Evolutionary conservation across 2,329 filamentous ascomycete genomes (phyloP).

Genomic region (Xylariaceae sp.): DNA sequence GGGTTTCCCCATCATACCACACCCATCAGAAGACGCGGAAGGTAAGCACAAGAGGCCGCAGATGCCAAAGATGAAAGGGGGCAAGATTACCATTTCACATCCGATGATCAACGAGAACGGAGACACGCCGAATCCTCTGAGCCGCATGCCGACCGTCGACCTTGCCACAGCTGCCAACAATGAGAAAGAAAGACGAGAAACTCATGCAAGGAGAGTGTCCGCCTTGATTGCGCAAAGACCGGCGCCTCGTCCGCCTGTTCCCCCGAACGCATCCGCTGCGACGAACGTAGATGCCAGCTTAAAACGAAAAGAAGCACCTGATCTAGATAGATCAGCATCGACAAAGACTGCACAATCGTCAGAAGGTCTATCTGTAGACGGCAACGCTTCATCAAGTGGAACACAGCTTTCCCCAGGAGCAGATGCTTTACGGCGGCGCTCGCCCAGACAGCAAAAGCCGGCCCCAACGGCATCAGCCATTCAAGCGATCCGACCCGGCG

Average conservation of each 20-base stretch:
- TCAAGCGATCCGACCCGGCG: slow-evolving; percentile 22
- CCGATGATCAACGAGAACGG: slow-evolving; percentile 36
- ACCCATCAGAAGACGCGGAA: too few relatives aligned
- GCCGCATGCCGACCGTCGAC: slow-evolving; percentile 39
- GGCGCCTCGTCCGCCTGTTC: slow-evolving; percentile 31
- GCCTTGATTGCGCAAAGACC: slow-evolving; percentile 31
- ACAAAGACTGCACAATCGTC: slow-evolving; percentile 18
- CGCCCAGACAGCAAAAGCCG: slow-evolving; percentile 36
- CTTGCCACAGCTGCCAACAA: slow-evolving; percentile 43
- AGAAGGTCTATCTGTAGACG: slow-evolving; percentile 25
- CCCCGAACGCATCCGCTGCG: slow-evolving; percentile 27
- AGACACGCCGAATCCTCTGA: slow-evolving; percentile 20
- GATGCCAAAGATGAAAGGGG: slow-evolving; percentile 24
- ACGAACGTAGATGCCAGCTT: slow-evolving; percentile 31
- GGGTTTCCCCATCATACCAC: too few relatives aligned
- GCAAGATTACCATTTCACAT: slow-evolving; percentile 44
- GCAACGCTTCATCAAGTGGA: slow-evolving; percentile 39
- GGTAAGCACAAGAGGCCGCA: too few relatives aligned
- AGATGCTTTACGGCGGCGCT: slow-evolving; percentile 48
- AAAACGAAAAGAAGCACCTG: slow-evolving; percentile 34
- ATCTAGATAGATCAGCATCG: slow-evolving; percentile 20
- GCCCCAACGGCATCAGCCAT: slow-evolving; percentile 16
- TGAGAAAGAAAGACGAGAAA: slow-evolving; percentile 40
- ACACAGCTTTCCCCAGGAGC: slow-evolving; percentile 46
- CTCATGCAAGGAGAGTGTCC: slow-evolving; percentile 24